Percentiles rank a stretch among this genome's conserved stretches.
Conservation (phyloP, 495 filamentous ascomycete genomes). For the Platismatia glauca region DNA sequence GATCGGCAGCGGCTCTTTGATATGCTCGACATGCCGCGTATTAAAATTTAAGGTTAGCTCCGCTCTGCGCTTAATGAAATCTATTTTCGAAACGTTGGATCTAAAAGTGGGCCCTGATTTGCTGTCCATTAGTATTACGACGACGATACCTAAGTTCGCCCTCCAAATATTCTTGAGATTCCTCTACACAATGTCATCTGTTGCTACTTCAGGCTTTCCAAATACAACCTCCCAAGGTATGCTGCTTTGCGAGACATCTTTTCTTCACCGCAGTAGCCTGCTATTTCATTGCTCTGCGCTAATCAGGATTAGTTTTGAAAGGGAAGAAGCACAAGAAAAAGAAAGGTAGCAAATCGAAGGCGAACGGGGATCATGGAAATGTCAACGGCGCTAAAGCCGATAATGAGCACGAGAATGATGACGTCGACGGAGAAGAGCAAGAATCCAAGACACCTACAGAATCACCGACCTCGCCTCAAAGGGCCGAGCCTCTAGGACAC, state of each 20-base stretch:
- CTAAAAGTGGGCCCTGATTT: not conserved
- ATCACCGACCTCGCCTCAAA: slow-evolving; percentile 17
- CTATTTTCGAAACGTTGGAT: not conserved
- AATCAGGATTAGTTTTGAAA: slow-evolving; percentile 17
- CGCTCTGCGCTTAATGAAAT: not conserved
- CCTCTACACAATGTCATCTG: slow-evolving; percentile 22
- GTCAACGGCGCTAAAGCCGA: slow-evolving; percentile 30
- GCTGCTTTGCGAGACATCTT: slow-evolving; percentile 3
- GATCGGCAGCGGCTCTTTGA: not conserved
- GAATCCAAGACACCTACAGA: slow-evolving; percentile 24
- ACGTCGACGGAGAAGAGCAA: slow-evolving; percentile 19
- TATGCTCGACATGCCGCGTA: not conserved
- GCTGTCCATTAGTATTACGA: not conserved
- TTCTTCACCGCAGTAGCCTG: not conserved
- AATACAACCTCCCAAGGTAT: slow-evolving; percentile 25
- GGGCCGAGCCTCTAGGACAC: not conserved
- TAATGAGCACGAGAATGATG: slow-evolving; percentile 17
- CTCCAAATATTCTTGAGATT: not conserved
- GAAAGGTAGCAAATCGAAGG: slow-evolving; percentile 37
- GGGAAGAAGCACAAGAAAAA: slow-evolving; percentile 69
- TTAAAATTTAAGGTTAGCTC: not conserved
- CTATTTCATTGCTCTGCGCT: not conserved
- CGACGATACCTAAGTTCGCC: not conserved
- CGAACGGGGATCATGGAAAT: slow-evolving; percentile 26
- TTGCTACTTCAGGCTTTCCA: slow-evolving; percentile 23